A percentile compares a stretch with the other conserved stretches of the same genome.
Conservation (phyloP, 2,329 filamentous ascomycete species). For the Fusarium setosum region DNA sequence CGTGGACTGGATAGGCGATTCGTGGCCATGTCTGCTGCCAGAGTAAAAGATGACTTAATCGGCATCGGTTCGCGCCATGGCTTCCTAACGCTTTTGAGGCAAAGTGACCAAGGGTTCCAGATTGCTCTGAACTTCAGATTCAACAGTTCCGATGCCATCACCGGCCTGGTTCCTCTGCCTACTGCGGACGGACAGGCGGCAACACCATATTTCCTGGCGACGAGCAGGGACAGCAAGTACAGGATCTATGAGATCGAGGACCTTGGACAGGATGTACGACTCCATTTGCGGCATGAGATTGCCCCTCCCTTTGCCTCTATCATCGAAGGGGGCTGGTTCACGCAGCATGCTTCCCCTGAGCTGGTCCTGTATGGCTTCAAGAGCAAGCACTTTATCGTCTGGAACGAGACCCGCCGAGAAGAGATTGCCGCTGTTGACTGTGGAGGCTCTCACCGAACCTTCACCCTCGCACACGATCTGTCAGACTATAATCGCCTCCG, state of each 20-base stretch:
- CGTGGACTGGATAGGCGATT: conserved; percentile 60
- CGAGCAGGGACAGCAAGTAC: conserved; percentile 81
- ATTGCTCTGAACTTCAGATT: conserved; percentile 51
- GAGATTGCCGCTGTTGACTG: conserved; percentile 81
- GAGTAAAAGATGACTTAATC: conserved; percentile 56
- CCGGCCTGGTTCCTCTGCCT: conserved; percentile 67
- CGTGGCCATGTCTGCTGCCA: conserved; percentile 59
- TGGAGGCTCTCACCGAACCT: conserved; percentile 85
- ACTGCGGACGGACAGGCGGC: conserved; percentile 26
- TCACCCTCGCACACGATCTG: conserved; percentile 59
- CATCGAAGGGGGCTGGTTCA: conserved; percentile 78
- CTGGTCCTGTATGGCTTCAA: conserved; percentile 85
- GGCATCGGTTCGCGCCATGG: conserved; percentile 66
- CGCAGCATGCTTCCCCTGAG: conserved; percentile 53
- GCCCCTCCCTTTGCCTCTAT: conserved; percentile 78
- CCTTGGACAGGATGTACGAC: conserved; percentile 22
- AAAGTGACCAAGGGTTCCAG: conserved; percentile 41
- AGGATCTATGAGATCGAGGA: conserved; percentile 67
- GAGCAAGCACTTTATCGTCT: conserved; percentile 82
- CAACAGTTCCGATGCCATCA: conserved; percentile 73
- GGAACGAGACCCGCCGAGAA: conserved; percentile 78
- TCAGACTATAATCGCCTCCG: conserved; percentile 50
- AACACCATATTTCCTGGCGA: conserved; percentile 70
- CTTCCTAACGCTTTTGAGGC: conserved; percentile 52
- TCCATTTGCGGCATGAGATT: conserved; percentile 73